Conservation (phyloP, 2,329 filamentous ascomycete species). For the Cercospora sesami region DNA sequence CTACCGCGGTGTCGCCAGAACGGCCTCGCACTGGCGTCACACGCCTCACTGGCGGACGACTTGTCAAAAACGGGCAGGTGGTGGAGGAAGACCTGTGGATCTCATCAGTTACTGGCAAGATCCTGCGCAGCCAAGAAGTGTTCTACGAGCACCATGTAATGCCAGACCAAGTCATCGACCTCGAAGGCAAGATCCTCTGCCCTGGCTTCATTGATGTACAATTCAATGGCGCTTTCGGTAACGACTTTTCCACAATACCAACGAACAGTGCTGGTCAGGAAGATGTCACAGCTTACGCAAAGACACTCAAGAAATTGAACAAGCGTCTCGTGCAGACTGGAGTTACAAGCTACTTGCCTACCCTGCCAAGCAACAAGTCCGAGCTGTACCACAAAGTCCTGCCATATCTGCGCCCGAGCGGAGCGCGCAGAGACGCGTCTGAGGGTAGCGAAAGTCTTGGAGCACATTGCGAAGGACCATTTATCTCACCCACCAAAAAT, state of each 20-base stretch:
- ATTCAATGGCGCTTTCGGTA: slow-evolving; percentile 87
- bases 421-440: slow-evolving; percentile 56
- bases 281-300: slow-evolving; percentile 64
- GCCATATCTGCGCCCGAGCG: slow-evolving; percentile 74
- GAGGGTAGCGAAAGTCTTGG: slow-evolving; percentile 84
- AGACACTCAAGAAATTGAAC: slow-evolving; percentile 71
- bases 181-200: slow-evolving; percentile 77
- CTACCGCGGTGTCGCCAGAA: slow-evolving; percentile 43
- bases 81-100: slow-evolving; percentile 85
- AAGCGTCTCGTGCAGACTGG: slow-evolving; percentile 71
- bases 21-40: slow-evolving; percentile 60
- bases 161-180: slow-evolving; percentile 74
- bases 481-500: slow-evolving; percentile 78
- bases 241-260: slow-evolving; percentile 84
- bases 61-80: slow-evolving; percentile 67
- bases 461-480: slow-evolving; percentile 88
- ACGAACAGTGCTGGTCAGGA: slow-evolving; percentile 13
- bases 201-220: slow-evolving; percentile 90
- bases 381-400: slow-evolving; percentile 81
- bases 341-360: slow-evolving; percentile 85
- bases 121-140: slow-evolving; percentile 67
- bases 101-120: slow-evolving; percentile 76
- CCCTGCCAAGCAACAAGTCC: slow-evolving; percentile 75
- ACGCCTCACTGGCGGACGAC: slow-evolving; percentile 65
- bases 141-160: slow-evolving; percentile 67